A percentile compares a stretch with the other conserved stretches of the same genome.
phyloP scores from a whole-genome alignment of 306 rosid genomes.

The Lathyrus oleraceus region DNA sequence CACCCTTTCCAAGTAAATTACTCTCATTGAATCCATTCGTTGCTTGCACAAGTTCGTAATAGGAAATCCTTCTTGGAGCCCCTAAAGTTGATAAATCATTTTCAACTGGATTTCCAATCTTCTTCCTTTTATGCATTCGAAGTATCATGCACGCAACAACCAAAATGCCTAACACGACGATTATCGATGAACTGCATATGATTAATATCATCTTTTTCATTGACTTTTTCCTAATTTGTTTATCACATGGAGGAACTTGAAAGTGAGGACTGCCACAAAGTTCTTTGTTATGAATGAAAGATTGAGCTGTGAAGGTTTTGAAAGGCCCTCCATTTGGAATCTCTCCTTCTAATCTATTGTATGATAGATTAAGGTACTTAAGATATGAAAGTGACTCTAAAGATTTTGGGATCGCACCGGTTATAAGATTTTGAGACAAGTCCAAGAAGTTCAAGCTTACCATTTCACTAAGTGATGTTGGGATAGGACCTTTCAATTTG shows the following conservation, averaged over 20 bases:
- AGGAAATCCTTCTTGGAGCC: slow-evolving; percentile 19
- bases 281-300: slow-evolving; percentile 38
- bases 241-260: slow-evolving; percentile 35
- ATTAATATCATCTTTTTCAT: background rate
- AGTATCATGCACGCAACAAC: background rate
- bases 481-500: slow-evolving; percentile 35
- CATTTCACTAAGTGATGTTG: slow-evolving; percentile 29
- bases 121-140: background rate
- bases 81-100: background rate
- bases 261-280: slow-evolving; percentile 37
- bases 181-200: background rate
- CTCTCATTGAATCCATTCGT: slow-evolving; percentile 9
- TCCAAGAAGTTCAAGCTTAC: slow-evolving; percentile 30
- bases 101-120: background rate
- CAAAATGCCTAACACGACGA: background rate
- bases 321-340: slow-evolving; percentile 42
- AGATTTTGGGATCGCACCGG: slow-evolving; percentile 40
- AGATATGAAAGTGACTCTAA: slow-evolving; percentile 33
- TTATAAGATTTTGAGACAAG: slow-evolving; percentile 29
- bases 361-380: slow-evolving; percentile 31
- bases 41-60: slow-evolving; percentile 11
- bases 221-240: background rate
- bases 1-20: slow-evolving; percentile 24
- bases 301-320: slow-evolving; percentile 26
- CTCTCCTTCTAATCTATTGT: slow-evolving; percentile 34